Evolutionary conservation across 2,329 filamentous ascomycete species (phyloP), one percentile per base, ranked within the genome.

Genomic region (Shiraia bambusicola): DNA sequence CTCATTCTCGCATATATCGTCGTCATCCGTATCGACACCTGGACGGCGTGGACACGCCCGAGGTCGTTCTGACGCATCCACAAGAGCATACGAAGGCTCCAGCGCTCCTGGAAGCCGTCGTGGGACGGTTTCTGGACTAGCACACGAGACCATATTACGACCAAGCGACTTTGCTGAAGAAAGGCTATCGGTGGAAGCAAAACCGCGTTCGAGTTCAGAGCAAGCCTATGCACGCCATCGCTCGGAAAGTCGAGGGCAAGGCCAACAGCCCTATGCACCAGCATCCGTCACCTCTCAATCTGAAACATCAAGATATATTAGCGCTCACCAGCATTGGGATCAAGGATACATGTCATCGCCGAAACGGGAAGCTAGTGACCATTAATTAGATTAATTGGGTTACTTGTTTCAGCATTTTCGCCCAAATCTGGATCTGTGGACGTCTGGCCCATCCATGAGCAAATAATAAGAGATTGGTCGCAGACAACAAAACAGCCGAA

Each of bases 31-130:
- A 45, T 76, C 77, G 13, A 72, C 76, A 29, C 80, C 79, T 41
- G 76, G 79, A 63, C 75, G 79, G 49, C 72, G 78, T 49, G 79
- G 77, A 33, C 83, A 87, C 61, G 80, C 78, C 33, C 77, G 84
- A 50, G 80, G 84, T 56, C 76, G 78, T 58, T 87, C 83, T 67
- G 84, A 86, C 59, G 65, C 81, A 45, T 82, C 81, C 49, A 57
- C 65, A 51, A 56, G 65, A 57, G 65, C 59, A 47, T 44, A 47
- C 45, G 63, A 66, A 33, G 51, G 51, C 42, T 54, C 56, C 49
- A 50, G 56, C 41, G 50, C 54, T 55, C 44, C 61, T 59, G 24
- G 67, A 39, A 67, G 63, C 40, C 58, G 64, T 16, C 59, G 62
- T 24, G 55, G 60, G 17, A 66, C 63, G 2, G 50, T 67, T 31